Percentiles rank a stretch among this genome's conserved stretches.
Evolutionary conservation across 352 stramenopile species (phyloP).

Genomic region (Pythium phragmiticola): DNA sequence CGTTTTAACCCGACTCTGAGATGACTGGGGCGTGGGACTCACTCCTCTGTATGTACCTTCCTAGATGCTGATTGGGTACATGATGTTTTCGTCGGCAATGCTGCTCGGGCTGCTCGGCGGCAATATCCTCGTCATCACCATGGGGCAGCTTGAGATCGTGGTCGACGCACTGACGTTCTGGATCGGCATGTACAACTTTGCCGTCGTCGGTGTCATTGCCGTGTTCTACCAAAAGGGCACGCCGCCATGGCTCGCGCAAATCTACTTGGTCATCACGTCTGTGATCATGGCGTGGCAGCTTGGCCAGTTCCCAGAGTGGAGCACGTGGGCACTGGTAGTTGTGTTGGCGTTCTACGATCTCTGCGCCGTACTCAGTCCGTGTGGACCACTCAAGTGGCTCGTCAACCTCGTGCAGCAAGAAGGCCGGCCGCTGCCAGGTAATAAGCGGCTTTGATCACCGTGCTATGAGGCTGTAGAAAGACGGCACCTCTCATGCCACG

Average conservation of each 20-base stretch:
- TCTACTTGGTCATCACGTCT: slow-evolving; percentile 95
- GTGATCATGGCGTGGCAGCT: slow-evolving; percentile 99
- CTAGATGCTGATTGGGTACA: slow-evolving; percentile 83
- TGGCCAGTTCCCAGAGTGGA: slow-evolving; percentile 95
- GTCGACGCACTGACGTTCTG: slow-evolving; percentile 66
- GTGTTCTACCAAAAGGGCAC: slow-evolving; percentile 91
- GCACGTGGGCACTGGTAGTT: slow-evolving; percentile 89
- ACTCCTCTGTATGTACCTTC: background rate
- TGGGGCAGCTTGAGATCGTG: slow-evolving; percentile 56
- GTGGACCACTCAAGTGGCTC: slow-evolving; percentile 95
- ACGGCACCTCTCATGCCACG: background rate
- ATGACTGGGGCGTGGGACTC: background rate
- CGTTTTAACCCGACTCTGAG: background rate
- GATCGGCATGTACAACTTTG: slow-evolving; percentile 91
- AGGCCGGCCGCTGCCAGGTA: slow-evolving; percentile 86
- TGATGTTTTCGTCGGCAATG: slow-evolving; percentile 90
- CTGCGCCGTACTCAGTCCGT: slow-evolving; percentile 99
- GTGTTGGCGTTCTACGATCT: slow-evolving; percentile 98
- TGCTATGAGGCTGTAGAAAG: background rate
- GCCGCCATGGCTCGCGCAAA: slow-evolving; percentile 87
- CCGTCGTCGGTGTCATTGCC: slow-evolving; percentile 83
- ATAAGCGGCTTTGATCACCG: background rate
- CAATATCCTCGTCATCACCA: slow-evolving; percentile 77
- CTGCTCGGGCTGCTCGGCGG: slow-evolving; percentile 83
- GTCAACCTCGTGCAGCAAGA: slow-evolving; percentile 94